These are phyloP conservation scores for Cladosporium oxysporum DNA, from an alignment of 2,329 filamentous ascomycete species.

Conservation along the genomic window DNA sequence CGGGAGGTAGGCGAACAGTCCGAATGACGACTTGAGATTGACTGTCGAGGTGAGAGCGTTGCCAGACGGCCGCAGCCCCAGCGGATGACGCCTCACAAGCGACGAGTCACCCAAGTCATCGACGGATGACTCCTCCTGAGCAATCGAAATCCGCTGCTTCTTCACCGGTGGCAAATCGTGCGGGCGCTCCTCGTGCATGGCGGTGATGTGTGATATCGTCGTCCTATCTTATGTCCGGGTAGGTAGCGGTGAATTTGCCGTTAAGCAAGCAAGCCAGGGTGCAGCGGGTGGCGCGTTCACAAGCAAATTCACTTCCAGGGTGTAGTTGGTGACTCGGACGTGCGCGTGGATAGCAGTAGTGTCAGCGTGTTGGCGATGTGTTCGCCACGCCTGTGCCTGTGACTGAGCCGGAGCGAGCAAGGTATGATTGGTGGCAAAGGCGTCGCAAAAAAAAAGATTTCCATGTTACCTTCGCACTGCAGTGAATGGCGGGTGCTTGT, in stretches of 20 bases:
- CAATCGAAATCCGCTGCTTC: slow-evolving; percentile 27
- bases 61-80: slow-evolving; percentile 82
- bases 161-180: slow-evolving; percentile 25
- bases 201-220: not conserved
- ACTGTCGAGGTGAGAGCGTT: slow-evolving; percentile 71
- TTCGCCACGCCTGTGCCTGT: slow-evolving; percentile 10
- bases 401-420: not conserved
- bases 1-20: slow-evolving; percentile 67
- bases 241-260: not conserved
- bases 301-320: not conserved
- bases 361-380: slow-evolving; percentile 13
- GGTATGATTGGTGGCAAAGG: slow-evolving; percentile 5
- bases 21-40: slow-evolving; percentile 68
- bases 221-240: not conserved
- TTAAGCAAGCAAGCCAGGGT: not conserved
- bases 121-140: slow-evolving; percentile 11
- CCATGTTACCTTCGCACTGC: not conserved
- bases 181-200: slow-evolving; percentile 14
- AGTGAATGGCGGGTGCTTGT: slow-evolving; percentile 9
- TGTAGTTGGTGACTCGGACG: not conserved
- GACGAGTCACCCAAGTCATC: slow-evolving; percentile 38
- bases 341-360: not conserved
- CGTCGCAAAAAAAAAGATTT: not conserved
- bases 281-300: not conserved
- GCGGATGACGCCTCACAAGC: slow-evolving; percentile 71